Conservation (phyloP, 352 stramenopile species). For the Phytopythium sindhum region DNA sequence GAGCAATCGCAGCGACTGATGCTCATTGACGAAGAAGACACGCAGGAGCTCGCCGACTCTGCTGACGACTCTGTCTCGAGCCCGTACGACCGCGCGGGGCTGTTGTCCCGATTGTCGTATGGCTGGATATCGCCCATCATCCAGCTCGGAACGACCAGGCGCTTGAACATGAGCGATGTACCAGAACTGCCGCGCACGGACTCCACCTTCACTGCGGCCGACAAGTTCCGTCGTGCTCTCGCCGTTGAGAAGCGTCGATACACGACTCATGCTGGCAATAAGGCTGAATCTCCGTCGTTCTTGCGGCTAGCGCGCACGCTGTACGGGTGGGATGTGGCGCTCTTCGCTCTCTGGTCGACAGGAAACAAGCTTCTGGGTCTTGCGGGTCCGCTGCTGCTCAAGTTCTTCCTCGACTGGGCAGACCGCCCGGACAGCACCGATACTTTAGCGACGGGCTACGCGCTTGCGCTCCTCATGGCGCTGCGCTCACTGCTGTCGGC, state of each 20-base stretch:
- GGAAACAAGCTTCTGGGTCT: constrained; percentile 71
- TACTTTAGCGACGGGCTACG: constrained; percentile 43
- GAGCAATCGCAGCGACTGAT: not conserved
- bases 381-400: constrained; percentile 68
- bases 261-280: not conserved
- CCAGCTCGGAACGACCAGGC: constrained; percentile 33
- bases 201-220: constrained; percentile 37
- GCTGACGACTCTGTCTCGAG: constrained; percentile 8
- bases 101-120: constrained; percentile 63
- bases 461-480: constrained; percentile 51
- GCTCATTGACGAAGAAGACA: constrained; percentile 6
- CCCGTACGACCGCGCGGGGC: constrained; percentile 50
- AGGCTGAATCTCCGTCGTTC: constrained; percentile 28
- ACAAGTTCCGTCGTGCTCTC: constrained; percentile 39
- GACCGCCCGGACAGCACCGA: constrained; percentile 23
- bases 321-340: constrained; percentile 54
- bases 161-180: constrained; percentile 61
- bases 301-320: constrained; percentile 44
- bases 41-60: not conserved
- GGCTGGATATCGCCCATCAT: constrained; percentile 71
- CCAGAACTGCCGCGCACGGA: constrained; percentile 49
- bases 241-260: constrained; percentile 26
- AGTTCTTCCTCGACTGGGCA: constrained; percentile 79
- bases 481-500: constrained; percentile 50
- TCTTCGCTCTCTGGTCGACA: constrained; percentile 68